Evolutionary conservation across 2,329 filamentous ascomycete species (phyloP), one percentile per base, ranked within the genome.

Genomic region (Calonectria honghensis): DNA sequence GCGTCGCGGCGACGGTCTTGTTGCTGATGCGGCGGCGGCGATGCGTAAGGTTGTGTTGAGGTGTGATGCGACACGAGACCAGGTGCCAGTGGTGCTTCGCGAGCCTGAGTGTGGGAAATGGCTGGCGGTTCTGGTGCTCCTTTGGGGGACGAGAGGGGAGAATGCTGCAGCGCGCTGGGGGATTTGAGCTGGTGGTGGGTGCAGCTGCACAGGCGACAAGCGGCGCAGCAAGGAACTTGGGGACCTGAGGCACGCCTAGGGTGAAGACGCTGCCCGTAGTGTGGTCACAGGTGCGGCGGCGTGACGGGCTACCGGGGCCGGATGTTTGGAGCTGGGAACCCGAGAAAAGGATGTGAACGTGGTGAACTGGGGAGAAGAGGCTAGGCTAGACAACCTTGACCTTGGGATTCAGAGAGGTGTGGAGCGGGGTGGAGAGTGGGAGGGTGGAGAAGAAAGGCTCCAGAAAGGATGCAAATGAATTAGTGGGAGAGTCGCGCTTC

Each of bases 11-110:
- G 63, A 63, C 63, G 48, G 59, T 61, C 35, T 73, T 73, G 59
- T 39, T 74, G 73, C 67, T 79, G 59, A 41, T 64, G 41, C 41
- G 41, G 59, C 72, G 75, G 64, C 63, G 68, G 75, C 73, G 79
- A 77, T 77, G 70, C 73, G 73, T 69, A 74, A 76, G 72, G 73
- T 81, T 77, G 73, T 78, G 78, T 80, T 76, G 69, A 77, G 76
- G 75, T 78, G 77, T 66, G 72, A 72, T 81, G 79, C 76, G 77
- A 80, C 79, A 81, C 78, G 75, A 81, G 78, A 81, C 79, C 74
- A 80, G 76, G 78, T 79, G 78, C 77, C 77, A 73, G 75, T 76
- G 75, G 74, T 76, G 78, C 78, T 80, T 70, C 63, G 52, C 57
- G 67, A 59, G 52, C 39, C 48, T 65, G 68, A 73, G 73, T 70